phyloP scores from a whole-genome alignment of 1,139 yeast species.

The Pichia terricola region DNA sequence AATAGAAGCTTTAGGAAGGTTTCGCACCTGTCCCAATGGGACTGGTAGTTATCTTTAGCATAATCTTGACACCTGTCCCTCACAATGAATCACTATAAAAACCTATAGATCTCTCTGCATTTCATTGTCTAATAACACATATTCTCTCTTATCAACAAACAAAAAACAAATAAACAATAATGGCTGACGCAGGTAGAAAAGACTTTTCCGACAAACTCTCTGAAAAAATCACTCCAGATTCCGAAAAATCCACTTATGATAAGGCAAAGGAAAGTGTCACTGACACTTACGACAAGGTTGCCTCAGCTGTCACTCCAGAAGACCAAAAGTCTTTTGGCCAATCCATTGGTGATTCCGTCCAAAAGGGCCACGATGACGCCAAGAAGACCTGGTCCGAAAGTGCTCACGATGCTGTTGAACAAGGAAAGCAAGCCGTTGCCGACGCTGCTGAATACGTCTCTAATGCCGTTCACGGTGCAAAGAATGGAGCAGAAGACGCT shows the following conservation, averaged over 20 bases:
- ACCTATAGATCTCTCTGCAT: neutral
- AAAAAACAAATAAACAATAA: constrained; percentile 18
- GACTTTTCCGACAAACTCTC: constrained; percentile 55
- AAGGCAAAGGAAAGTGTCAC: constrained; percentile 67
- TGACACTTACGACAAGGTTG: constrained; percentile 54
- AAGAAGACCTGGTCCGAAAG: constrained; percentile 23
- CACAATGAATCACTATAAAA: neutral
- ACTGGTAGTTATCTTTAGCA: too few species aligned
- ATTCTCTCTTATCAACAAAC: neutral
- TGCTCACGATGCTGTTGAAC: constrained; percentile 49
- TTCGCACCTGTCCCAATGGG: too few species aligned
- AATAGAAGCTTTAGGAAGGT: too few species aligned
- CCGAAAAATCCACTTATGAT: constrained; percentile 54
- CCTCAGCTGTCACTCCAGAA: constrained; percentile 50
- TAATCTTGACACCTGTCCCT: too few species aligned
- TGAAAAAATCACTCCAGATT: constrained; percentile 66
- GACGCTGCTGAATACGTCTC: constrained; percentile 54
- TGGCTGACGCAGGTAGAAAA: constrained; percentile 80
- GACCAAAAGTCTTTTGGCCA: constrained; percentile 60
- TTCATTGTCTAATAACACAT: too few species aligned
- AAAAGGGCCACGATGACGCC: constrained; percentile 23
- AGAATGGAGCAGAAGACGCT: constrained; percentile 34
- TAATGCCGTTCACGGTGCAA: constrained; percentile 49
- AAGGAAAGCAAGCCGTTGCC: constrained; percentile 51
- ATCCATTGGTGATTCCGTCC: constrained; percentile 46